A percentile compares a stretch with the other conserved stretches of the same genome.
phyloP scores from a whole-genome alignment of 208 protist species.

The Angomonas deanei region DNA sequence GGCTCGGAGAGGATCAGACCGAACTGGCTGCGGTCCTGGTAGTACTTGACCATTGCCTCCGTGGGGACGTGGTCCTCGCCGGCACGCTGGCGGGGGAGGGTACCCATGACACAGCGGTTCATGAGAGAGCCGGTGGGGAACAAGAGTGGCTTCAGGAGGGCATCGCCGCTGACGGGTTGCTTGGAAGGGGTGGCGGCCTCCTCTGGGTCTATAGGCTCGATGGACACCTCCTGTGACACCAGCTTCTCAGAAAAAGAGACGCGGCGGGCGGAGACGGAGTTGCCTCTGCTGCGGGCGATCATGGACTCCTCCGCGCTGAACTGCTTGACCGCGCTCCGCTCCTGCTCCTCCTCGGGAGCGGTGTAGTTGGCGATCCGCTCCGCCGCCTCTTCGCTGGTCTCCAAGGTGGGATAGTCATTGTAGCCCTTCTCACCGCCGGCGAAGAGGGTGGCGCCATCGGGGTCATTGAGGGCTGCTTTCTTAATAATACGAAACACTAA shows the following conservation, averaged over 20 bases:
- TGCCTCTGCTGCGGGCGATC: neutral
- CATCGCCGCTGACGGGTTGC: neutral
- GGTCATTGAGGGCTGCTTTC: slow-evolving; percentile 10
- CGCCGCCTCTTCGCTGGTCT: neutral
- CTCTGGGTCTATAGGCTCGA: neutral
- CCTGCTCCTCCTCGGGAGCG: neutral
- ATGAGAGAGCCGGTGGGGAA: slow-evolving; percentile 17
- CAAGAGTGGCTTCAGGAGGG: slow-evolving; percentile 31
- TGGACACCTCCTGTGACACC: neutral
- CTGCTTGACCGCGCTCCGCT: neutral
- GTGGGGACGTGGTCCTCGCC: slow-evolving; percentile 27
- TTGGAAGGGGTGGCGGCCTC: neutral
- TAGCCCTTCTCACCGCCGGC: slow-evolving; percentile 28
- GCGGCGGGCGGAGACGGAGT: neutral
- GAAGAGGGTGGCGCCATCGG: slow-evolving; percentile 15
- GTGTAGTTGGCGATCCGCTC: no score
- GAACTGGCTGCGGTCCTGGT: slow-evolving; percentile 37
- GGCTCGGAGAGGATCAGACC: slow-evolving; percentile 64
- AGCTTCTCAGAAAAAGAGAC: neutral
- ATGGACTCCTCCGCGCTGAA: neutral
- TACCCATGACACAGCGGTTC: slow-evolving; percentile 51
- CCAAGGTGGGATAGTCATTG: slow-evolving; percentile 32
- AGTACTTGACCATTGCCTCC: slow-evolving; percentile 35
- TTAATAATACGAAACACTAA: slow-evolving; percentile 20
- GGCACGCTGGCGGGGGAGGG: slow-evolving; percentile 43